phyloP scores from a whole-genome alignment of 768 basidiomycete species.

The Xerocomellus dryophilus region DNA sequence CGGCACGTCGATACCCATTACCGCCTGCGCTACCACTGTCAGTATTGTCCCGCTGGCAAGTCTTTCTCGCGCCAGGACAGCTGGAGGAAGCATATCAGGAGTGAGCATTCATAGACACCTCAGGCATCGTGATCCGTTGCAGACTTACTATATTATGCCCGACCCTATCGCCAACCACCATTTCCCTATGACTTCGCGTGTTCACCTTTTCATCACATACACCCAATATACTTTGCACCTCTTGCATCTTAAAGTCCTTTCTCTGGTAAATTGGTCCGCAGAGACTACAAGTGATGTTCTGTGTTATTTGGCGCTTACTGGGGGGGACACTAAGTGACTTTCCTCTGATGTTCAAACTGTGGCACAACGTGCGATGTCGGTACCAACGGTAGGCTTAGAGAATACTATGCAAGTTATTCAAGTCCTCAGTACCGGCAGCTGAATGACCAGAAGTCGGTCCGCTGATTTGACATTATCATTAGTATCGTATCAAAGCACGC shows the following conservation, averaged over 20 bases:
- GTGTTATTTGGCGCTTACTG: not conserved
- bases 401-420: not conserved
- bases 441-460: not conserved
- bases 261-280: not conserved
- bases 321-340: not conserved
- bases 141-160: not conserved
- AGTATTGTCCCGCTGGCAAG: constrained; percentile 5
- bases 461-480: not conserved
- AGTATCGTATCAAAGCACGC: too few species aligned
- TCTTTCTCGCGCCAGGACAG: constrained; percentile 26
- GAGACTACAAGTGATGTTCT: not conserved
- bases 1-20: constrained; percentile 22
- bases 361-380: not conserved
- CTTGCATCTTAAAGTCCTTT: not conserved
- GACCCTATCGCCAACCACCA: not conserved
- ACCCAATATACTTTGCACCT: too few species aligned
- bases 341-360: not conserved
- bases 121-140: not conserved
- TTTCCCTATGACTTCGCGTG: not conserved
- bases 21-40: constrained; percentile 12
- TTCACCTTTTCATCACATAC: not conserved
- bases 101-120: constrained; percentile 1
- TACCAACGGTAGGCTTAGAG: not conserved
- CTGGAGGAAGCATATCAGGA: constrained; percentile 10
- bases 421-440: not conserved